Evolutionary conservation across 106 monocot genomes (phyloP).

Genomic region (Agapanthus africanus): DNA sequence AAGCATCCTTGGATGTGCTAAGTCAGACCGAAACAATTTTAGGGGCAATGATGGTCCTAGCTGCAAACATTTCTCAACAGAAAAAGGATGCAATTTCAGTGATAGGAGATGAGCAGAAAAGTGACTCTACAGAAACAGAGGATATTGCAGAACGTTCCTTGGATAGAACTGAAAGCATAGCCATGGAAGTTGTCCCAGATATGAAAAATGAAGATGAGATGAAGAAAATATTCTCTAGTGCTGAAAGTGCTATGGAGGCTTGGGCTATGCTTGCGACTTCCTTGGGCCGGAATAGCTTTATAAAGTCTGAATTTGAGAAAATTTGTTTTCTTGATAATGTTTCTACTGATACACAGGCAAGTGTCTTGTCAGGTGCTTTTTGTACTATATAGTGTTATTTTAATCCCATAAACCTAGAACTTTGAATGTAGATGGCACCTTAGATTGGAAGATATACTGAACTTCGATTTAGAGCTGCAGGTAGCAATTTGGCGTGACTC

Average conservation of each 20-base stretch:
- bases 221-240: slow-evolving; percentile 69
- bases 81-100: slow-evolving; percentile 17
- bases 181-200: slow-evolving; percentile 21
- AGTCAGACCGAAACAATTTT: slow-evolving; percentile 78
- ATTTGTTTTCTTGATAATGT: slow-evolving; percentile 93
- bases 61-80: slow-evolving; percentile 42
- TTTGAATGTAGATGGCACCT: not conserved
- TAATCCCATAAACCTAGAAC: not conserved
- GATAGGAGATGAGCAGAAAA: slow-evolving; percentile 1
- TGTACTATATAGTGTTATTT: not conserved
- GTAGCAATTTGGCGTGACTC: slow-evolving; percentile 94
- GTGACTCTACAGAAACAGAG: slow-evolving; percentile 16
- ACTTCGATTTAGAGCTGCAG: slow-evolving; percentile 24
- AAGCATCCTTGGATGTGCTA: slow-evolving; percentile 56
- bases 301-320: slow-evolving; percentile 96
- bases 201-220: slow-evolving; percentile 44
- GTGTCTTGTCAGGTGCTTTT: slow-evolving; percentile 4
- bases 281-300: slow-evolving; percentile 74
- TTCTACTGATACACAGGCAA: slow-evolving; percentile 89
- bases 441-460: slow-evolving; percentile 2
- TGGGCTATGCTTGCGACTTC: slow-evolving; percentile 98
- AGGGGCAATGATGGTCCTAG: slow-evolving; percentile 70
- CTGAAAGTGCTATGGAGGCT: slow-evolving; percentile 98
- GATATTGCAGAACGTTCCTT: slow-evolving; percentile 5
- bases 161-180: slow-evolving; percentile 12